Percentiles rank a stretch among this genome's conserved stretches.
Evolutionary conservation across 1,284 basidiomycete genomes (phyloP).

Genomic region (Lignosus rhinocerotis): DNA sequence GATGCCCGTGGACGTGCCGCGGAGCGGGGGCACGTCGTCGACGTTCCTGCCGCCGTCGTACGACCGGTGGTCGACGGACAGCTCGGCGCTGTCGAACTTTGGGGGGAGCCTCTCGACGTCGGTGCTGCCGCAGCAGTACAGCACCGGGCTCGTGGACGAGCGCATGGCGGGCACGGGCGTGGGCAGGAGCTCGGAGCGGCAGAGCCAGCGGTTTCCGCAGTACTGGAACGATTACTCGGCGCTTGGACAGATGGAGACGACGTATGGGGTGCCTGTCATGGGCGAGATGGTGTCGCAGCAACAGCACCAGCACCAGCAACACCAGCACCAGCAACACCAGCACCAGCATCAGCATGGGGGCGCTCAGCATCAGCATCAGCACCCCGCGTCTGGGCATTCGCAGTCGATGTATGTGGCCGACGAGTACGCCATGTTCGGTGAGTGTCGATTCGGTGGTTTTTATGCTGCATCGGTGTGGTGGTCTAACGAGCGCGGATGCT

Average conservation of each 20-base stretch:
- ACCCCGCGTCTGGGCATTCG: neutral
- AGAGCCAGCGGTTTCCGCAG: constrained; percentile 45
- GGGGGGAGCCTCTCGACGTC: constrained; percentile 57
- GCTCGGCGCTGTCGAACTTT: constrained; percentile 33
- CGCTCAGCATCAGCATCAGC: constrained; percentile 24
- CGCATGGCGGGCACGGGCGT: constrained; percentile 22
- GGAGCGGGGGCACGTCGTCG: constrained; percentile 16
- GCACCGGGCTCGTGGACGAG: constrained; percentile 60
- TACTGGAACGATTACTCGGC: constrained; percentile 66
- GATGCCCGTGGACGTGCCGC: constrained; percentile 25
- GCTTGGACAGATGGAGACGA: constrained; percentile 53
- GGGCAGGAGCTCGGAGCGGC: constrained; percentile 25
- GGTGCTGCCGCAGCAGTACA: constrained; percentile 69
- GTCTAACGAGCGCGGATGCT: neutral
- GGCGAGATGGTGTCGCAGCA: constrained; percentile 29
- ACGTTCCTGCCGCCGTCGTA: constrained; percentile 44
- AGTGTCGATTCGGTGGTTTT: constrained; percentile 15
- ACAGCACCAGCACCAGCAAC: constrained; percentile 10
- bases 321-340: neutral
- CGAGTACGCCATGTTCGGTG: constrained; percentile 37
- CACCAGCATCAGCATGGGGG: neutral
- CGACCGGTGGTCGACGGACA: constrained; percentile 52
- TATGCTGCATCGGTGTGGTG: neutral
- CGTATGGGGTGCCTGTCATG: constrained; percentile 39
- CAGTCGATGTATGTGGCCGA: constrained; percentile 30